These are phyloP conservation scores for Prunus fruticosa DNA, from an alignment of 306 rosid species.

Conservation along the genomic window DNA sequence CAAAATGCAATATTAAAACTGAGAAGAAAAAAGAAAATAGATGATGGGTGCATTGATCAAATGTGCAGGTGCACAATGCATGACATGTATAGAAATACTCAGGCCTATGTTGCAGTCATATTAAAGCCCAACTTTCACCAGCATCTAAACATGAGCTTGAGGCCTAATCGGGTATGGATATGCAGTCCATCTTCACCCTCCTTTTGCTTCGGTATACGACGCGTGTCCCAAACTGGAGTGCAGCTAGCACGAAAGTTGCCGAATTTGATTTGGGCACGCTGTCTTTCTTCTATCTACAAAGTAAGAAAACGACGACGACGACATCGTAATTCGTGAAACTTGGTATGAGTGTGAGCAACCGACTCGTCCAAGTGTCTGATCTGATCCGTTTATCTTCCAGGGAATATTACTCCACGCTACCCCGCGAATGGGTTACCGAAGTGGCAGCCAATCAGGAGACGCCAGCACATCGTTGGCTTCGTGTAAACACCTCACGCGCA, in stretches of 20 bases:
- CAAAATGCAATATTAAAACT: too few species aligned
- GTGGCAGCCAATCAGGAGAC: not conserved
- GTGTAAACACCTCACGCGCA: not conserved
- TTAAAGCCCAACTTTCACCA: too few species aligned
- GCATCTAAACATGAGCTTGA: too few species aligned
- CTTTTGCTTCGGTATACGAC: too few species aligned
- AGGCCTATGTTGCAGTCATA: too few species aligned
- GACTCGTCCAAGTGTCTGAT: not conserved
- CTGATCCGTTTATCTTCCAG: not conserved
- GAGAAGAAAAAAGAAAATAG: too few species aligned
- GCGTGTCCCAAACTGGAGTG: not conserved
- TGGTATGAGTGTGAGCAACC: not conserved
- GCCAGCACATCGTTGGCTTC: not conserved
- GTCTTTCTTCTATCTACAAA: not conserved
- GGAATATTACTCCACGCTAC: not conserved
- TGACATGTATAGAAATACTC: too few species aligned
- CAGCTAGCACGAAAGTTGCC: not conserved
- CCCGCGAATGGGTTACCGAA: not conserved
- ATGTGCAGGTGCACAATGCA: too few species aligned
- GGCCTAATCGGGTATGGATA: too few species aligned
- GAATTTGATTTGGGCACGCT: not conserved
- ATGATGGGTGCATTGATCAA: too few species aligned
- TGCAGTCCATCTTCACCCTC: too few species aligned
- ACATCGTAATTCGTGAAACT: conserved; percentile 9
- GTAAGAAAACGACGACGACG: not conserved